Conservation (phyloP, 139 green algal genomes). For the Volvox reticuliferus region DNA sequence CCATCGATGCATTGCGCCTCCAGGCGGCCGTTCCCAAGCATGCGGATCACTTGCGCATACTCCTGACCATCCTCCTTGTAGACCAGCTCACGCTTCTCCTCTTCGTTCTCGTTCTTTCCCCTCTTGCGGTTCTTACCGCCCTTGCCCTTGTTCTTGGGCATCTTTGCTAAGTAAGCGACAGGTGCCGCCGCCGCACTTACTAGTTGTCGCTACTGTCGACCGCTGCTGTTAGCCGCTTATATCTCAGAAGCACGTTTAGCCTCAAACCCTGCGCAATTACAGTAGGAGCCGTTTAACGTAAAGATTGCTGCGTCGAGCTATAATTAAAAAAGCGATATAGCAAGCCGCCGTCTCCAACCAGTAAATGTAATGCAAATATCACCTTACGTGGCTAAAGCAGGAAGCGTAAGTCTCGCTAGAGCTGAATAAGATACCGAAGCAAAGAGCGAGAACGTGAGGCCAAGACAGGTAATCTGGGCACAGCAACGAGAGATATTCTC, state of each 20-base stretch:
- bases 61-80: constrained; percentile 99
- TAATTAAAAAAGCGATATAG: too few relatives aligned
- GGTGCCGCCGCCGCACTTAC: constrained; percentile 30
- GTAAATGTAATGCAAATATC: too few relatives aligned
- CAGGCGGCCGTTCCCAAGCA: constrained; percentile 98
- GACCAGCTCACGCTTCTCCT: constrained; percentile 99
- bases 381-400: too few relatives aligned
- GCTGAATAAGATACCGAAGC: too few relatives aligned
- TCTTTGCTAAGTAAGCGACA: neutral
- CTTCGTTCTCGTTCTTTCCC: constrained; percentile 93
- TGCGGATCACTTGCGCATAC: constrained; percentile 93
- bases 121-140: constrained; percentile 68
- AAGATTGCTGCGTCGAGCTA: neutral
- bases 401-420: too few relatives aligned
- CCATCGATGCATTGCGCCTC: constrained; percentile 99
- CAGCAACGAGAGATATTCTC: neutral
- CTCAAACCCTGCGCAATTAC: neutral
- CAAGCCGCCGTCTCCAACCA: too few relatives aligned
- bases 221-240: neutral
- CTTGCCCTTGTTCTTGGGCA: constrained; percentile 77
- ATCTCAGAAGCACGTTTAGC: neutral
- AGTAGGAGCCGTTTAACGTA: neutral
- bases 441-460: neutral
- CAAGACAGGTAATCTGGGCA: neutral
- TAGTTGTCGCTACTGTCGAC: neutral